These are phyloP conservation scores for Sphagnum contortum DNA, from an alignment of 225 moss, liverwort and hornwort genomes.

Conservation along the genomic window DNA sequence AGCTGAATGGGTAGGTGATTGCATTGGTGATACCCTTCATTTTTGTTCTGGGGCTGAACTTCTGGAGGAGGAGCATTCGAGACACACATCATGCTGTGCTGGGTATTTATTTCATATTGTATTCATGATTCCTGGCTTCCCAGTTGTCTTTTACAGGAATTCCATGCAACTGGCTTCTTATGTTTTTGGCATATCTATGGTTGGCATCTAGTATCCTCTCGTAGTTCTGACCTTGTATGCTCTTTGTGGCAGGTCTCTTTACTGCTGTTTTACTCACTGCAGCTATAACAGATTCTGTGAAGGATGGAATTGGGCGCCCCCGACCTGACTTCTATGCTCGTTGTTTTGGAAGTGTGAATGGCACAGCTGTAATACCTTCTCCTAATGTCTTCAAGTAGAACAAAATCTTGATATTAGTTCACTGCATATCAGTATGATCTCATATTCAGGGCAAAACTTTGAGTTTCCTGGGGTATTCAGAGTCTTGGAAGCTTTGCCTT, in stretches of 20 bases:
- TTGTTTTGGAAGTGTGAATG: not conserved
- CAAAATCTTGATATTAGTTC: no score
- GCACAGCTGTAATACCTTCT: not conserved
- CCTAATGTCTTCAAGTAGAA: no score
- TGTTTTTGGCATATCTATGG: no score
- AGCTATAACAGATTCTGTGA: conserved; percentile 1
- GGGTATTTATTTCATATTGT: not conserved
- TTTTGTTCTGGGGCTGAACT: not conserved
- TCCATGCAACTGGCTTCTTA: no score
- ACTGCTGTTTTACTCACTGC: conserved; percentile 2
- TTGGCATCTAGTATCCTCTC: no score
- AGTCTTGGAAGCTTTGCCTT: no score
- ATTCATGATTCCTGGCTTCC: no score
- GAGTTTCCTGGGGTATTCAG: no score
- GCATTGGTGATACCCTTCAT: conserved; percentile 1
- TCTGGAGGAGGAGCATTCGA: not conserved
- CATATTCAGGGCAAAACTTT: no score
- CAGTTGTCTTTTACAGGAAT: no score
- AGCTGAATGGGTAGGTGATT: not conserved
- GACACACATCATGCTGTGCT: conserved; percentile 5
- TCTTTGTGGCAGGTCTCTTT: conserved; percentile 1
- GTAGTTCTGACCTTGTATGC: no score
- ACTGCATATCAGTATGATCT: no score
- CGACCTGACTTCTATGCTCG: conserved; percentile 1
- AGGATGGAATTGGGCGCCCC: conserved; percentile 5